phyloP scores from a whole-genome alignment of 2,329 filamentous ascomycete species.

The Myriosclerotinia duriaeana region DNA sequence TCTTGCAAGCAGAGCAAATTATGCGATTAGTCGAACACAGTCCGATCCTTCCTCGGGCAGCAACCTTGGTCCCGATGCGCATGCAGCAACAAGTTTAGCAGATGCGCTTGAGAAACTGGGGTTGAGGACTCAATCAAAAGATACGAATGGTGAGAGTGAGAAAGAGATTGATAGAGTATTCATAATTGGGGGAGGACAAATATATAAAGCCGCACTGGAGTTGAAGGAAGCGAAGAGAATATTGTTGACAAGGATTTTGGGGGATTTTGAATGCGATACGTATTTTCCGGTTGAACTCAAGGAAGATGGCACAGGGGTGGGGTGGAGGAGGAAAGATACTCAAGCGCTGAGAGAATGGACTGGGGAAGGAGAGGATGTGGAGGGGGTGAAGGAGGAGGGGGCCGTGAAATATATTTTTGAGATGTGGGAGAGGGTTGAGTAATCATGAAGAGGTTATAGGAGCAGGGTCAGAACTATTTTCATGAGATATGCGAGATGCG shows the following conservation, averaged over 20 bases:
- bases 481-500: not conserved
- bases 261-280: constrained; percentile 74
- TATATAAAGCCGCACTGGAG: constrained; percentile 72
- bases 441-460: not conserved
- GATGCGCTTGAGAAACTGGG: not conserved
- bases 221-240: constrained; percentile 59
- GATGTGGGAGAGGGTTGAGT: constrained; percentile 62
- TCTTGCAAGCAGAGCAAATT: constrained; percentile 75
- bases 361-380: constrained; percentile 58
- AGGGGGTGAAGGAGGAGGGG: constrained; percentile 60
- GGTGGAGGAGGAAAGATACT: constrained; percentile 56
- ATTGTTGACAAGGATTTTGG: constrained; percentile 66
- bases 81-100: constrained; percentile 6
- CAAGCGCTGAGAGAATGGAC: constrained; percentile 61
- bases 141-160: not conserved
- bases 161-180: constrained; percentile 48
- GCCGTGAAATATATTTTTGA: constrained; percentile 68
- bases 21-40: constrained; percentile 64
- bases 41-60: not conserved
- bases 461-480: no score
- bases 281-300: constrained; percentile 64
- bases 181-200: constrained; percentile 85
- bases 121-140: constrained; percentile 5
- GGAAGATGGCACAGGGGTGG: constrained; percentile 37
- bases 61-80: not conserved